Percentiles rank a stretch among this genome's conserved stretches.
phyloP scores from a whole-genome alignment of 2,329 filamentous ascomycete species.

The Plectosphaerella plurivora region DNA sequence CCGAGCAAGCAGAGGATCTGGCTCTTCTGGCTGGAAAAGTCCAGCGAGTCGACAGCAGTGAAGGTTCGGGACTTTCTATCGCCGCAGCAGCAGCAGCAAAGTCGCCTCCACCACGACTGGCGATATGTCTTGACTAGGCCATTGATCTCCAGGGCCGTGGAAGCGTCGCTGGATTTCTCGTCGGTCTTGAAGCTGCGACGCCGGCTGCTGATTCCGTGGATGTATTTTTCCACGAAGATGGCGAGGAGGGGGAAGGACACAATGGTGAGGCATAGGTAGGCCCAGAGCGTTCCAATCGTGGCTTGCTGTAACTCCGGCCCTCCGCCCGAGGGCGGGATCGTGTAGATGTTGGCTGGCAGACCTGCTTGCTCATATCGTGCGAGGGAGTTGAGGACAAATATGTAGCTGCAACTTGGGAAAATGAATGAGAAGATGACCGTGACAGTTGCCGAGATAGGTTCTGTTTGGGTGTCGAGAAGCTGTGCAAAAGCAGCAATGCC shows the following conservation, averaged over 20 bases:
- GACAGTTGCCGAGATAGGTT: slow-evolving; percentile 1
- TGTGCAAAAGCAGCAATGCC: slow-evolving; percentile 12
- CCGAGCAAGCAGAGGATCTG: slow-evolving; percentile 61
- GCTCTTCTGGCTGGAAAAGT: slow-evolving; percentile 32
- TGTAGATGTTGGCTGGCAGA: slow-evolving; percentile 10
- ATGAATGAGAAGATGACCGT: slow-evolving; percentile 14
- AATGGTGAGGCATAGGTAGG: slow-evolving; percentile 1
- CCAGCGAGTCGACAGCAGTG: slow-evolving; percentile 53
- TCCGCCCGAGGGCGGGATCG: slow-evolving; percentile 13
- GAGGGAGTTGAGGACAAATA: slow-evolving; percentile 20
- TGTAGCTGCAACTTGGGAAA: slow-evolving; percentile 22
- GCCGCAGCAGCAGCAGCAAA: slow-evolving; percentile 17
- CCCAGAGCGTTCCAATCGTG: not conserved
- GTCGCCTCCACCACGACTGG: slow-evolving; percentile 14
- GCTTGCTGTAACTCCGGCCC: slow-evolving; percentile 14
- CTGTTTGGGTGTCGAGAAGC: not conserved
- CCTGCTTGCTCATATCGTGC: slow-evolving; percentile 14
- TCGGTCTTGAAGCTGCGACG: slow-evolving; percentile 26
- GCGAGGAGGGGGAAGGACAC: not conserved
- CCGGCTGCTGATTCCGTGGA: slow-evolving; percentile 51
- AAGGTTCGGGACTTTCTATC: slow-evolving; percentile 7
- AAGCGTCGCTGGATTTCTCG: slow-evolving; percentile 24
- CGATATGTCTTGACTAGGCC: slow-evolving; percentile 17
- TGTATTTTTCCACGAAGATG: not conserved
- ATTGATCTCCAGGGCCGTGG: not conserved